Base-by-base conservation (phyloP, 441 rosid genomes). In the Euphorbia corollata region DNA sequence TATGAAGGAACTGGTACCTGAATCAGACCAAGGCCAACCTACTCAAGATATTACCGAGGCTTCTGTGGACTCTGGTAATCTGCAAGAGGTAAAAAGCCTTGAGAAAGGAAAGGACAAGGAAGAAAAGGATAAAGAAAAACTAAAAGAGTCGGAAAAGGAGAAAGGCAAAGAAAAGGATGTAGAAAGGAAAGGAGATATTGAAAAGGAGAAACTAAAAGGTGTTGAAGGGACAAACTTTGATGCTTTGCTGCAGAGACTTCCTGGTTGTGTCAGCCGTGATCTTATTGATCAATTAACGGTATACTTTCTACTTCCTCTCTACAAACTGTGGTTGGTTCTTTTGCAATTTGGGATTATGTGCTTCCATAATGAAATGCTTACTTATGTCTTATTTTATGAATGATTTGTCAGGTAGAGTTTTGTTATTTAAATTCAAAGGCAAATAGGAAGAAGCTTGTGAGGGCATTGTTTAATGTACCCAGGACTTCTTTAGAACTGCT, bases 271-370 rank as follows among this genome's bases (percentile, higher is more conserved):
- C 59, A 84, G 93, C 86, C 92, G 99, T 65, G 99, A 91, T 79
- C 98, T 95, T 71, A 95, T 95, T 68, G 99, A 95, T 83, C 99
- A 95, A 71, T 73, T 91, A 77, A 83, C 98, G 55, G 98, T 95
- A 85, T 80, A 77, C 23, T 68, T 64, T 60, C 61, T 71, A 79
- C 63, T 77, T 53, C 61, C 64, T 65, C 61, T 30, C 11, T 0
- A 3, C 19, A 58, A 55, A 16, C 74, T 74, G 32, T 39, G 39
- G 56, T 56, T 65, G 54, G 66, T 54, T 5, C 23, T 53, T 27
- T 16, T 55, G 50, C 51, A 8, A 47, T 63, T 12, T 23, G n/a
- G 16, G 23, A 1, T 61, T 16, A 2, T 48, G 54, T 3, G 7
- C 30, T 23, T 56, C 43, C 68, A 3, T 4, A 19, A 15, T 68